Evolutionary conservation across 1,284 basidiomycete species (phyloP), one percentile per base, ranked within the genome.

Genomic region (Mycosarcoma mackinlayi): DNA sequence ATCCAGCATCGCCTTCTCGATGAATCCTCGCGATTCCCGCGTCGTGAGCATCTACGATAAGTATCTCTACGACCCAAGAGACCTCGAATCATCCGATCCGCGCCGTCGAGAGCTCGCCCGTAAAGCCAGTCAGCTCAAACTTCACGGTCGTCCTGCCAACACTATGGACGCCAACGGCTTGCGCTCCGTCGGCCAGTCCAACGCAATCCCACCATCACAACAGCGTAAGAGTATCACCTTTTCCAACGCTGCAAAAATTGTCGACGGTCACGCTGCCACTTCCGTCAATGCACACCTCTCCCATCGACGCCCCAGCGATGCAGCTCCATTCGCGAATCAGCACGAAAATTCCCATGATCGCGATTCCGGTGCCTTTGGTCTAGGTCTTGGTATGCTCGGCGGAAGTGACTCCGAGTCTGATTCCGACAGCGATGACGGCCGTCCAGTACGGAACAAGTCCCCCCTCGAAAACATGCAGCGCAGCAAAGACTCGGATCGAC

Each of bases 11-110:
- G 61, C 57, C 30, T 61, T 60, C 34, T 66, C 62, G 13, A 47
- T 58, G 46, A 71, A 71, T 38, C 62, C 63, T 21, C 60, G 70
- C 33, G 74, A 76, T 31, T 73, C 71, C 28, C 71, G 74, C n/a
- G 64, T 76, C 34, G 60, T 72, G 44, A 75, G 73, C 49, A 76
- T 76, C 62, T 76, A 76, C 52, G 74, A 76, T 54, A 71, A 74
- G 55, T 76, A 76, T 31, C 64, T 76, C 34, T 76, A 73, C 64
- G 73, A 75, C 30, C 69, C 73, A 3, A 69, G 58, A 24, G 73
- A 75, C 46, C 65, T 75, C 30, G 60, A 64, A 23, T 73, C 69
- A 14, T 61, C 73, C 18, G 73, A 75, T 35, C 73, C 73, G n/a
- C 52, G 63, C 10, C 53, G 69, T 11, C 68, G 73, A 23, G 65